Evolutionary conservation across 805 yeast species (phyloP), one percentile per base, ranked within the genome.

Genomic region (Saturnispora hagleri): DNA sequence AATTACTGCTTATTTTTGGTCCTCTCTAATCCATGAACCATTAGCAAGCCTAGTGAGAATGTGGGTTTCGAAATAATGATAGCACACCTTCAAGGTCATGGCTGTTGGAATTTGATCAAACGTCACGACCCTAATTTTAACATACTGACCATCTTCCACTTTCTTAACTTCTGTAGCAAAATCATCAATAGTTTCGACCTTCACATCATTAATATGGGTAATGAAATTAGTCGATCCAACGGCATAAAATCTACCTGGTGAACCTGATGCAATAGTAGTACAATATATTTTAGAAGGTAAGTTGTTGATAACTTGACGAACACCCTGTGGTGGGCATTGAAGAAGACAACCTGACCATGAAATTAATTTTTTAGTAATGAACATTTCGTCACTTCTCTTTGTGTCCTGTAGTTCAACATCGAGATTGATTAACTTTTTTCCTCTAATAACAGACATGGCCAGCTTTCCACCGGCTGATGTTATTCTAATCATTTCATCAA

Each of bases 241-340:
- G 13, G 86, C 86, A 64, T 86, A 89, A 62, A 86, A 90, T 51
- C 81, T 75, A 17, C 93, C 93, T 7, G 97, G 97, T 0, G 96
- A 87, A 6, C 96, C 96, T 36, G 80, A 76, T 43, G 82, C 76
- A 62, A 86, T 78, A 24, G 81, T 74, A 2, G 89, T 83, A 50
- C 89, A 82, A 62, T 89, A 90, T n/a, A 90, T 93, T 50, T 80
- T 81, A 17, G 91, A 83, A 12, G 95, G 96, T 49, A 88, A 71
- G 51, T 77, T 73, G 50, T 79, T 79, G 77, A 86, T 82, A 38
- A 86, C 81, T 69, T 89, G 96, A 56, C 90, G 79, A 17, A 89
- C 96, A 8, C 93, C 91, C 62, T 86, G 95, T 66, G 89, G 97
- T n/a, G 97, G 96, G 38, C 80, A 76, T 63, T 90, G 97, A 34